These are phyloP conservation scores for Plenodomus biglobosus DNA, from an alignment of 2,329 filamentous ascomycete genomes.

Conservation along the genomic window DNA sequence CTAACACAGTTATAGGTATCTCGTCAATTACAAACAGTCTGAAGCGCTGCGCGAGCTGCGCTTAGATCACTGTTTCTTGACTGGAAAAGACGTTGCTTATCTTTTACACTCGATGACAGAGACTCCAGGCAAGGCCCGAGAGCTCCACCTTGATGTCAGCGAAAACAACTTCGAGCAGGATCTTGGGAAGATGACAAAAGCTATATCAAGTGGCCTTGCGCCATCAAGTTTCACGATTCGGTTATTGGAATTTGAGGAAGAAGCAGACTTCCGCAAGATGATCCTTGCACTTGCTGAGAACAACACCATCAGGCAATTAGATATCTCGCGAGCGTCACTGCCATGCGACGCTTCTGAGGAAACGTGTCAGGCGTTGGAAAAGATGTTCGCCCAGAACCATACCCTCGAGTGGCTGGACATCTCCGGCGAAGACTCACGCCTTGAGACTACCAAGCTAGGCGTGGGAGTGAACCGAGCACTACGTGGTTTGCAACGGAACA, in stretches of 20 bases:
- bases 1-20: constrained; percentile 56
- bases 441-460: constrained; percentile 70
- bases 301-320: constrained; percentile 63
- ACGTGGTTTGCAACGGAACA: constrained; percentile 65
- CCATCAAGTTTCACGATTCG: constrained; percentile 67
- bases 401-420: constrained; percentile 68
- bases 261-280: constrained; percentile 64
- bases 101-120: constrained; percentile 65
- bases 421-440: constrained; percentile 68
- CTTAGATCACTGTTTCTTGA: constrained; percentile 67
- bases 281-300: constrained; percentile 64
- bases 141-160: constrained; percentile 67
- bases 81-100: constrained; percentile 64
- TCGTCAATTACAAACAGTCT: constrained; percentile 61
- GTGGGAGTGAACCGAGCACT: constrained; percentile 68
- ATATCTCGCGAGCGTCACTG: constrained; percentile 70
- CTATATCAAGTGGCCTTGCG: constrained; percentile 56
- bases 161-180: constrained; percentile 61
- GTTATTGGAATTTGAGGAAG: constrained; percentile 68
- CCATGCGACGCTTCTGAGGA: constrained; percentile 69
- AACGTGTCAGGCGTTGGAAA: constrained; percentile 64
- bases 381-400: constrained; percentile 68
- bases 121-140: constrained; percentile 52
- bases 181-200: constrained; percentile 54
- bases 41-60: constrained; percentile 62